Evolutionary conservation across 1,139 yeast species (phyloP).

Genomic region (Yamadazyma blattariae): DNA sequence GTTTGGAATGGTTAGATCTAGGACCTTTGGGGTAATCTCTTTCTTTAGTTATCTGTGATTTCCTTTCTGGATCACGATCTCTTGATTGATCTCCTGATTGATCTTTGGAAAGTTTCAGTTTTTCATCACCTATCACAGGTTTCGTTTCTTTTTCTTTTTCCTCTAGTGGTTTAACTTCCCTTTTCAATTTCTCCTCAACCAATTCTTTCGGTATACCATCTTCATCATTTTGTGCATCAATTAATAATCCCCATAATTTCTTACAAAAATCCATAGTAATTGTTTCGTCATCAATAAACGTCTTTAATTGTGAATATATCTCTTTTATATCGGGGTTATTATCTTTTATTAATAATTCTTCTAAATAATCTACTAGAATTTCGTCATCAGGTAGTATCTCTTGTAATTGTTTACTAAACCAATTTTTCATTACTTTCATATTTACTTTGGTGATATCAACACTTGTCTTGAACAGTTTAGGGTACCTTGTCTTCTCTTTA

Average conservation of each 20-base stretch:
- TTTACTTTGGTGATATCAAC: slow-evolving; percentile 37
- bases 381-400: slow-evolving; percentile 46
- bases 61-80: not conserved
- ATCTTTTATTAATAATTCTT: slow-evolving; percentile 27
- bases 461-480: slow-evolving; percentile 23
- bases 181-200: slow-evolving; percentile 7
- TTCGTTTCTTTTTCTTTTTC: not conserved
- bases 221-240: slow-evolving; percentile 37
- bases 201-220: slow-evolving; percentile 37
- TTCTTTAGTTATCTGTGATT: not conserved
- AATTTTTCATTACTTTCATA: slow-evolving; percentile 27
- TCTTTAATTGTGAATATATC: slow-evolving; percentile 35
- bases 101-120: not conserved
- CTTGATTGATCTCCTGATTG: not conserved
- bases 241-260: slow-evolving; percentile 37
- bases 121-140: not conserved
- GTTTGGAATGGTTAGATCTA: slow-evolving; percentile 6
- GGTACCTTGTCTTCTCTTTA: slow-evolving; percentile 17
- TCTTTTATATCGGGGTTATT: slow-evolving; percentile 29
- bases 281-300: slow-evolving; percentile 37
- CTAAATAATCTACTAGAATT: slow-evolving; percentile 39
- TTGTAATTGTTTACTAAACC: slow-evolving; percentile 31
- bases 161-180: not conserved
- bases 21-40: not conserved
- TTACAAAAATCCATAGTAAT: slow-evolving; percentile 31